Evolutionary conservation across 2,329 filamentous ascomycete genomes (phyloP), one percentile per base, ranked within the genome.

Genomic region (Phoma sp.): DNA sequence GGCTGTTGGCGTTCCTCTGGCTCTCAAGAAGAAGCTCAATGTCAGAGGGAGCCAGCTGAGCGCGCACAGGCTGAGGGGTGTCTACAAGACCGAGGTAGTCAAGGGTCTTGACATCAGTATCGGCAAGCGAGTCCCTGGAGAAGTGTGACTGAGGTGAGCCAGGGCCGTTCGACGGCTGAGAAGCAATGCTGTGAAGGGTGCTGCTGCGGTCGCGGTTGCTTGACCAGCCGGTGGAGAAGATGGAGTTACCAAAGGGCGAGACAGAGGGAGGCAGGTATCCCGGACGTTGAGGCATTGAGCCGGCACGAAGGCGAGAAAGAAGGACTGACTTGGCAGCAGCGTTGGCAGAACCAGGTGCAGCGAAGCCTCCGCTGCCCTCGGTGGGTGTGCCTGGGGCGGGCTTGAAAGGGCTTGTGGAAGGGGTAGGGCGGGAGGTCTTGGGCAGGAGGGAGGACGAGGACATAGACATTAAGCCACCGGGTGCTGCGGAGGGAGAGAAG

Each of bases 1-100:
- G 72, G 56, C 62, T 71, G 50, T 69, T 90, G 37, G 89, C 87
- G 53, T 81, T 72, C 48, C 81, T 77, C 51, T 83, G 81, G 49
- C 82, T 81, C 50, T 82, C 80, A 32, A 78, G 66, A 5, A 81
- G 68, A 34, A 78, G 64, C 76, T 84, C 73, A 75, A 81, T 60
- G 67, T 80, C 75, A 7, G 90, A 87, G 34, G 80, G 80, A 34
- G 87, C 87, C 58, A 96, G 80, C 59, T 88, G 89, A 42, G 90
- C 88, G 59, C 88, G 85, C 56, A 86, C 81, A 47, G 91, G 89
- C 71, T 96, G 92, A 17, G 95, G 93, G 14, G 92, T 96, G 75
- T 98, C 95, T 26, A 93, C 93, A 42, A 99, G 84, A 40, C 95
- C 95, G 56, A 99, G 85, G 71, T 99, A 99, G 74, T 99, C 95